Percentiles rank a stretch among this genome's conserved stretches.
phyloP scores from a whole-genome alignment of 768 basidiomycete genomes.

The Pulveroboletus frians region DNA sequence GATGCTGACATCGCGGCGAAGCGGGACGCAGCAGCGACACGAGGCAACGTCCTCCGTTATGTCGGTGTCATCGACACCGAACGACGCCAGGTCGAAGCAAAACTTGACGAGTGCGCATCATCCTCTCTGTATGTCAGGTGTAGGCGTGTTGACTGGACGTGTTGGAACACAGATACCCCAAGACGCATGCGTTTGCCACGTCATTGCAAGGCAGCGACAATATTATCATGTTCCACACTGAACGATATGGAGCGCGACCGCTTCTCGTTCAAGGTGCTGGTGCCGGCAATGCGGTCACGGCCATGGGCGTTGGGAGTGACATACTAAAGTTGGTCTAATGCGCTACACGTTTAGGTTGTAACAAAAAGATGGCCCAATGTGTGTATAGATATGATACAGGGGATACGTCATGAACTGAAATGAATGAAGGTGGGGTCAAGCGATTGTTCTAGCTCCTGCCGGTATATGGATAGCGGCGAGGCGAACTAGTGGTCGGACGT shows the following conservation, averaged over 20 bases:
- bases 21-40: conserved; percentile 69
- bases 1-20: conserved; percentile 75
- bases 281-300: conserved; percentile 96
- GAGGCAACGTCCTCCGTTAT: conserved; percentile 84
- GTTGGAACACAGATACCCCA: conserved; percentile 63
- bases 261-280: conserved; percentile 94
- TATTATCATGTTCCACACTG: conserved; percentile 96
- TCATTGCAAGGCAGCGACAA: conserved; percentile 96
- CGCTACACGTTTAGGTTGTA: no score
- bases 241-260: conserved; percentile 82
- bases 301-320: conserved; percentile 95
- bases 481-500: background rate
- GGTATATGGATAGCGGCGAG: background rate
- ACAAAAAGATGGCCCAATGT: no score
- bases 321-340: conserved; percentile 51
- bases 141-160: background rate
- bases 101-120: conserved; percentile 74
- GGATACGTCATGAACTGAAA: conserved; percentile 1
- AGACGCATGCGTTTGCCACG: conserved; percentile 90
- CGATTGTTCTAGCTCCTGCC: conserved; percentile 2
- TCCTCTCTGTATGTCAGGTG: background rate
- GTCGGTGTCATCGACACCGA: conserved; percentile 92
- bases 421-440: background rate
- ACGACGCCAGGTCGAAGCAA: conserved; percentile 62
- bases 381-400: conserved; percentile 2